These are phyloP conservation scores for Tympanopsis confertula DNA, from an alignment of 2,329 filamentous ascomycete genomes.

Conservation along the genomic window DNA sequence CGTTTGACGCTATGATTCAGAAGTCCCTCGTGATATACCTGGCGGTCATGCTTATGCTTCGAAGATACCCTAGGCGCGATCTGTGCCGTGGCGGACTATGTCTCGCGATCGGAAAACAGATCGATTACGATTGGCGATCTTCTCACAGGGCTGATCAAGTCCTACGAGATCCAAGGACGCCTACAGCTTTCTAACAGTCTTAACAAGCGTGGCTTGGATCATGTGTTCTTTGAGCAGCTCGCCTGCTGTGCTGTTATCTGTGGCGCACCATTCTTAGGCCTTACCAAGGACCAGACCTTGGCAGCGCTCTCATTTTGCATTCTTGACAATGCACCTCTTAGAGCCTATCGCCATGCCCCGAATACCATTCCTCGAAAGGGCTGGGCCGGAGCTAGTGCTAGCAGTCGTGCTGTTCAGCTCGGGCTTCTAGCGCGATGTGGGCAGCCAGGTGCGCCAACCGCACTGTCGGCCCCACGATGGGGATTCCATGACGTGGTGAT, in stretches of 20 bases:
- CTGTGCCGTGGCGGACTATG: constrained; percentile 18
- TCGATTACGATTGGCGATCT: constrained; percentile 17
- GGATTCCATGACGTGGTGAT: constrained; percentile 19
- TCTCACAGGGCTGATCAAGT: constrained; percentile 20
- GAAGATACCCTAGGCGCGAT: constrained; percentile 26
- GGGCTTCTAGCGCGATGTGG: constrained; percentile 13
- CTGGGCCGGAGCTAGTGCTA: constrained; percentile 27
- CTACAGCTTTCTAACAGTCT: constrained; percentile 22
- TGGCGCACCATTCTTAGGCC: constrained; percentile 18
- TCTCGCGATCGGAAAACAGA: constrained; percentile 5
- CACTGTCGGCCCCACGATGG: constrained; percentile 17
- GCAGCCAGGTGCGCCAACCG: constrained; percentile 14
- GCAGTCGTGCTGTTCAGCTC: constrained; percentile 24
- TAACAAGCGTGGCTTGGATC: constrained; percentile 24
- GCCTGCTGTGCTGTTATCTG: constrained; percentile 22
- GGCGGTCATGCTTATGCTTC: not conserved
- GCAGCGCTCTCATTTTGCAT: constrained; percentile 23
- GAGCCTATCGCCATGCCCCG: constrained; percentile 16
- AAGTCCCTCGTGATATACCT: not conserved
- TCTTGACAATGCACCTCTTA: constrained; percentile 22
- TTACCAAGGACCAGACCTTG: constrained; percentile 17
- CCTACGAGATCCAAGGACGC: constrained; percentile 27
- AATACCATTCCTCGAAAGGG: constrained; percentile 26
- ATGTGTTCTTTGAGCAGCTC: constrained; percentile 26
- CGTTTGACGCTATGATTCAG: not conserved